phyloP scores from a whole-genome alignment of 331 rosid genomes.

The Malus hybrid region DNA sequence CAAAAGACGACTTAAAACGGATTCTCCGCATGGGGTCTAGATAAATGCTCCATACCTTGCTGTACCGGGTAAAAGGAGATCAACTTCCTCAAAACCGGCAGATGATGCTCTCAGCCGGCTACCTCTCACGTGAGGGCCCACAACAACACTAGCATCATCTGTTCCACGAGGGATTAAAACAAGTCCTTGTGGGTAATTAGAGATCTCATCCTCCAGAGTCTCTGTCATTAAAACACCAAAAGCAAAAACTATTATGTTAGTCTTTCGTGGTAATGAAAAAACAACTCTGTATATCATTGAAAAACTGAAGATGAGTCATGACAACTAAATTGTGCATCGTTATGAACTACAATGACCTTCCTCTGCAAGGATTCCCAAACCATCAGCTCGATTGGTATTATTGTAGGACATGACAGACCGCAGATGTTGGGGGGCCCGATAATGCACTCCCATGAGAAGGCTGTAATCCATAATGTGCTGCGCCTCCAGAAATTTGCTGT shows the following conservation, averaged over 20 bases:
- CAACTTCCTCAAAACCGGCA: constrained; percentile 92
- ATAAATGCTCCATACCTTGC: constrained; percentile 58
- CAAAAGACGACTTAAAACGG: neutral
- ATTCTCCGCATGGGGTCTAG: neutral
- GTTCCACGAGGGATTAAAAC: constrained; percentile 85
- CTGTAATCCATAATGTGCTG: constrained; percentile 98
- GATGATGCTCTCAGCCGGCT: constrained; percentile 94
- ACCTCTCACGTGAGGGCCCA: constrained; percentile 91
- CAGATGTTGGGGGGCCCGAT: constrained; percentile 89
- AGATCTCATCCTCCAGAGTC: constrained; percentile 78
- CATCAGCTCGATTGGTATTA: constrained; percentile 49
- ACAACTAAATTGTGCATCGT: neutral
- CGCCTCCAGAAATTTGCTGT: constrained; percentile 82
- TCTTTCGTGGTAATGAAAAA: constrained; percentile 18
- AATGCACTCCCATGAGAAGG: constrained; percentile 94
- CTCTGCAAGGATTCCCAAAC: constrained; percentile 82
- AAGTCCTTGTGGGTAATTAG: constrained; percentile 84
- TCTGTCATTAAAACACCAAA: constrained; percentile 43
- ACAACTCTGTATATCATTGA: constrained; percentile 1
- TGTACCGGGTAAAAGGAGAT: constrained; percentile 95
- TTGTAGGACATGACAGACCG: constrained; percentile 36
- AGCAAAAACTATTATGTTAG: constrained; percentile 2
- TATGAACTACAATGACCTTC: constrained; percentile 50
- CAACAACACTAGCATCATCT: constrained; percentile 65
- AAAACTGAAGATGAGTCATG: neutral